Evolutionary conservation across 2,329 filamentous ascomycete genomes (phyloP), one percentile per base, ranked within the genome.

Genomic region (Achaetomium macrosporum): DNA sequence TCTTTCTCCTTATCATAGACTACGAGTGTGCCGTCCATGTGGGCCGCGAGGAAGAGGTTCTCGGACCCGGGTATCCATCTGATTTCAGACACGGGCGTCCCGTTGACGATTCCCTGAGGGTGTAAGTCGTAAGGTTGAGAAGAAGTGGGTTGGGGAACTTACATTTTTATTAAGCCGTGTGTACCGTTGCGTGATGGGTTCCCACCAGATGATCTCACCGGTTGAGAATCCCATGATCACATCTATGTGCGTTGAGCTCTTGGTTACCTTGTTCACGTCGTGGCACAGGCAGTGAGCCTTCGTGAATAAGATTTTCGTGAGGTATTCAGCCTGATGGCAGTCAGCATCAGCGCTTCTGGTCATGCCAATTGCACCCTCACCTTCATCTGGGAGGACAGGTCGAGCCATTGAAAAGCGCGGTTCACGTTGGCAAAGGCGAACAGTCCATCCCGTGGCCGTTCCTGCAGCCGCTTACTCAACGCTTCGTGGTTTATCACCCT

Each of bases 1-100:
- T 96, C 91, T 67, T 93, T 96, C 65, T 96, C 91, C 71, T 97
- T 99, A 70, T 99, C 93, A 62, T 97, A 99, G 1, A 97, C 90
- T 2, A 99, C 81, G 42, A 99, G 70, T 2, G 87, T 86, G 1
- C 93, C 93, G 64, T 99, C 91, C 76, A 90, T 88, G 67, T 97
- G 91, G 11, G 90, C 87, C 11, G 91, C 91, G 42, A 99, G 76
- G 65, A 99, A 97, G 13, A 96, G 75, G 59, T 88, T 95, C 65
- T 99, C 93, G 7, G 92, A 96, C 29, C 90, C 88, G 0, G 93
- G 93, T 51, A 99, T 83, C 93, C 93, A 99, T 65, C 82, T 82
- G 59, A 99, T 95, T 57, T 92, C 84, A 0, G 88, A 87, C 2
- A 97, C 86, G 0, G 92, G 85, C 1, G 88, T 90, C 47, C 81